phyloP scores from a whole-genome alignment of 139 green algal species.

The Tetratostichococcus sp. region DNA sequence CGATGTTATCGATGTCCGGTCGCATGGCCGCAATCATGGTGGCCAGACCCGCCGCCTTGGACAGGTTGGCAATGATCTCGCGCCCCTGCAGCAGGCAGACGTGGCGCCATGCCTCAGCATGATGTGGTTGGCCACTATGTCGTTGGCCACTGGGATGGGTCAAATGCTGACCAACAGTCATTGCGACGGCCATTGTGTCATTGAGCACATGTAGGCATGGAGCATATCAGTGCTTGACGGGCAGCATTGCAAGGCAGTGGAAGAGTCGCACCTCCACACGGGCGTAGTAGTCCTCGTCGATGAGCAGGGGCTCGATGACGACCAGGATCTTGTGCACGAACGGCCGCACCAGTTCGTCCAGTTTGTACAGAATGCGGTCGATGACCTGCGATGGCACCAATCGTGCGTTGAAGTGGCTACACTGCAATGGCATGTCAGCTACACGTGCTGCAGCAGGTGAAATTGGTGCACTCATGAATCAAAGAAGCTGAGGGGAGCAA shows the following conservation, averaged over 20 bases:
- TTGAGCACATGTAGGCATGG: no score
- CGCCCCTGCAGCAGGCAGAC: conserved; percentile 79
- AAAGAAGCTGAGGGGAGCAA: no score
- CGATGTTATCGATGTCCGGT: conserved; percentile 98
- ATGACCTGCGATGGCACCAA: conserved; percentile 70
- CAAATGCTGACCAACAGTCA: no score
- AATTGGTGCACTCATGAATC: no score
- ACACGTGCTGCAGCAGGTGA: no score
- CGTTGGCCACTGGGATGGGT: no score
- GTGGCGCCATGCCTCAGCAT: no score
- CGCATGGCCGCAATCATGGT: conserved; percentile 99
- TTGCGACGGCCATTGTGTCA: no score
- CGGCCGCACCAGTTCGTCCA: conserved; percentile 96
- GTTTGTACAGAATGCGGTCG: conserved; percentile 93
- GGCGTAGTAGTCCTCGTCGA: conserved; percentile 99
- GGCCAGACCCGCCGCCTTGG: conserved; percentile 88
- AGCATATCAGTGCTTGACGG: background rate
- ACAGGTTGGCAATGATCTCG: conserved; percentile 99
- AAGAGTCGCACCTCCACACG: conserved; percentile 57
- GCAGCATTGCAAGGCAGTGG: no score
- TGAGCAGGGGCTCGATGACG: conserved; percentile 98
- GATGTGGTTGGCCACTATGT: no score
- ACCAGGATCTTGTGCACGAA: conserved; percentile 99
- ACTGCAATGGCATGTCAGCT: no score
- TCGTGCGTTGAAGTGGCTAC: no score